Evolutionary conservation across 306 rosid genomes (phyloP), one percentile per base, ranked within the genome.

Genomic region (Psophocarpus tetragonolobus): DNA sequence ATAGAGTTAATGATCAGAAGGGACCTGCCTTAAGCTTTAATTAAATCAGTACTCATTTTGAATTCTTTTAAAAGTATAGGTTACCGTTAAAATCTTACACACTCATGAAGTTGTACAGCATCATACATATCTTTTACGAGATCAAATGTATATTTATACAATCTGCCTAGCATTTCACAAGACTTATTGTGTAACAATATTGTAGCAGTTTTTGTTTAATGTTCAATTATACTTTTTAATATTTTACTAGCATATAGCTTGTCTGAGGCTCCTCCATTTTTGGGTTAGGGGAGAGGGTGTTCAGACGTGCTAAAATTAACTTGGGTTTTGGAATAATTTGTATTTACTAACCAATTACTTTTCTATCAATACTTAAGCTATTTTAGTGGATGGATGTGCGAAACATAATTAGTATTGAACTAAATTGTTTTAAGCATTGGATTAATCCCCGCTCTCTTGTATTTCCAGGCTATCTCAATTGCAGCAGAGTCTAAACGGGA

Each of bases 401-500:
- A 41, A 23, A 45, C 17, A 63, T 45, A 26, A 67, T 42, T 42
- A 74, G 11, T 24, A 44, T 56, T 68, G 51, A 60, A 42, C 60
- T 45, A 4, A 3, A 8, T 18, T 60, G 51, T 68, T 48, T 62
- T 32, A 50, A 54, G 54, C 47, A 35, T 45, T 61, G 64, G 42
- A 82, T 57, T 78, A 58, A 67, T 73, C 68, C 68, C n/a, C 2
- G 47, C 66, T 70, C 47, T 36, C 30, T 17, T 75, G 36, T 73
- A 62, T 74, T 35, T 82, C 29, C 91, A 96, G 98, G 99, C 97
- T 29, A 83, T 91, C 70, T 88, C 98, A 1, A 26, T 92, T 81
- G 98, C 96, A 62, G 97, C 99, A 1, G 98, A 96, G 82, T 79
- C 96, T 75, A 96, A 96, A 85, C 90, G 99, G 68, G 98, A 96